phyloP scores from a whole-genome alignment of 306 rosid genomes.

The Prunus fruticosa region DNA sequence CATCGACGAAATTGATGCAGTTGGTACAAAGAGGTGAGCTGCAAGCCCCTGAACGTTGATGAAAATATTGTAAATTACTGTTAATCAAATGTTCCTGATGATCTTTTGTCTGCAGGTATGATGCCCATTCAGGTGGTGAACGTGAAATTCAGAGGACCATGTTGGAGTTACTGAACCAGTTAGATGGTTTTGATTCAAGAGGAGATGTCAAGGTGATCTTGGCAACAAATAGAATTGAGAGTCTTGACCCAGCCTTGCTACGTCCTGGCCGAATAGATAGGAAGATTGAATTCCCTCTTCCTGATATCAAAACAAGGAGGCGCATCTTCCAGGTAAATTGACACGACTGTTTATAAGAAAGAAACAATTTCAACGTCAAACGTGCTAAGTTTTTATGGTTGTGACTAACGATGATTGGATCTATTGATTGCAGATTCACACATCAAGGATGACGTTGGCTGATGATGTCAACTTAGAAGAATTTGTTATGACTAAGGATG shows the following conservation, averaged over 20 bases:
- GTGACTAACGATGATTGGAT: constrained; percentile 1
- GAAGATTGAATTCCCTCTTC: constrained; percentile 95
- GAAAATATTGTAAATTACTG: neutral
- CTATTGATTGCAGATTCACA: constrained; percentile 70
- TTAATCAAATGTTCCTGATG: constrained; percentile 7
- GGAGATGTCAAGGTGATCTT: constrained; percentile 97
- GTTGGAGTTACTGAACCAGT: constrained; percentile 89
- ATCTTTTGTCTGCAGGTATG: constrained; percentile 54
- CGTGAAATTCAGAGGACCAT: constrained; percentile 97
- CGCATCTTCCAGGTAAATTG: constrained; percentile 82
- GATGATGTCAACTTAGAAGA: constrained; percentile 98
- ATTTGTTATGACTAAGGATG: constrained; percentile 98
- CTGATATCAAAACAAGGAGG: constrained; percentile 97
- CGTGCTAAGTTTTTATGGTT: neutral
- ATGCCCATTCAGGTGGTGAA: constrained; percentile 98
- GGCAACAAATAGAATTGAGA: constrained; percentile 93
- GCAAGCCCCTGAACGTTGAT: constrained; percentile 32
- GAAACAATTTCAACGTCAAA: neutral
- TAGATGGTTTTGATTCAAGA: constrained; percentile 96
- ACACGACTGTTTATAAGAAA: neutral
- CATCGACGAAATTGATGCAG: constrained; percentile 95
- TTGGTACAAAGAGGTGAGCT: constrained; percentile 93
- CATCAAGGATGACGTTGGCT: constrained; percentile 95
- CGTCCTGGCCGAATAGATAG: constrained; percentile 96
- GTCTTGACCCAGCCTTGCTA: constrained; percentile 94